Conservation (phyloP, 2,329 filamentous ascomycete genomes). For the Teratosphaeria viscida region DNA sequence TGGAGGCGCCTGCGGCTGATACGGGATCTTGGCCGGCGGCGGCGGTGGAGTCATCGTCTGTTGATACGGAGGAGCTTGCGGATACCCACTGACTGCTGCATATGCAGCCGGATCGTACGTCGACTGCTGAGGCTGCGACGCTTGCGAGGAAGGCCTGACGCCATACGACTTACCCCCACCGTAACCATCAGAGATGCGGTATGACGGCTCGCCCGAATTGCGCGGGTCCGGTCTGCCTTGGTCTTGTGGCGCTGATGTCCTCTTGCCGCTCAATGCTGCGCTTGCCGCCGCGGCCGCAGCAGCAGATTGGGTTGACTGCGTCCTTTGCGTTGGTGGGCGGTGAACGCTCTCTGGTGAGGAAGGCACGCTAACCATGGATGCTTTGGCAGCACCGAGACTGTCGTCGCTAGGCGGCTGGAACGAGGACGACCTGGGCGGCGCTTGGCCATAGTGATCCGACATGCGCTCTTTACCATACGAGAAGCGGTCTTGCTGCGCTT, state of each 20-base stretch:
- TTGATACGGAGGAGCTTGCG: slow-evolving; percentile 16
- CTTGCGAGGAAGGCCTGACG: slow-evolving; percentile 9
- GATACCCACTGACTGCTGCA: slow-evolving; percentile 37
- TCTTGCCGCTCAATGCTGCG: slow-evolving; percentile 29
- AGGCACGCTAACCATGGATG: slow-evolving; percentile 33
- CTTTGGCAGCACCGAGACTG: slow-evolving; percentile 39
- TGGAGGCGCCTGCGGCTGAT: slow-evolving; percentile 40
- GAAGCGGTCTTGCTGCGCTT: slow-evolving; percentile 28
- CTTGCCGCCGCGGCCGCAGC: slow-evolving; percentile 38
- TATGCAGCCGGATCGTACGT: slow-evolving; percentile 73
- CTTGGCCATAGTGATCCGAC: slow-evolving; percentile 26
- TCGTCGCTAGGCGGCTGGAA: slow-evolving; percentile 29
- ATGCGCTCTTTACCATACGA: slow-evolving; percentile 39
- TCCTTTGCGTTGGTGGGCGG: slow-evolving; percentile 38
- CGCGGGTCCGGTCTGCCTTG: background rate
- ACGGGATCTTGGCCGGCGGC: slow-evolving; percentile 37
- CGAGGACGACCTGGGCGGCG: slow-evolving; percentile 28
- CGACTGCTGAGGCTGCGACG: slow-evolving; percentile 39
- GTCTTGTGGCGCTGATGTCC: slow-evolving; percentile 30
- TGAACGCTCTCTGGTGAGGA: slow-evolving; percentile 37
- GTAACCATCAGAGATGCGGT: slow-evolving; percentile 26
- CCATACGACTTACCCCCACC: slow-evolving; percentile 14
- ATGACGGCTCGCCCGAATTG: slow-evolving; percentile 13
- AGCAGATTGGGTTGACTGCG: slow-evolving; percentile 40
- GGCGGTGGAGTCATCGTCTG: slow-evolving; percentile 39